A percentile compares a stretch with the other conserved stretches of the same genome.
Evolutionary conservation across 1,284 basidiomycete species (phyloP).

Genomic region (Golubevia pallescens): DNA sequence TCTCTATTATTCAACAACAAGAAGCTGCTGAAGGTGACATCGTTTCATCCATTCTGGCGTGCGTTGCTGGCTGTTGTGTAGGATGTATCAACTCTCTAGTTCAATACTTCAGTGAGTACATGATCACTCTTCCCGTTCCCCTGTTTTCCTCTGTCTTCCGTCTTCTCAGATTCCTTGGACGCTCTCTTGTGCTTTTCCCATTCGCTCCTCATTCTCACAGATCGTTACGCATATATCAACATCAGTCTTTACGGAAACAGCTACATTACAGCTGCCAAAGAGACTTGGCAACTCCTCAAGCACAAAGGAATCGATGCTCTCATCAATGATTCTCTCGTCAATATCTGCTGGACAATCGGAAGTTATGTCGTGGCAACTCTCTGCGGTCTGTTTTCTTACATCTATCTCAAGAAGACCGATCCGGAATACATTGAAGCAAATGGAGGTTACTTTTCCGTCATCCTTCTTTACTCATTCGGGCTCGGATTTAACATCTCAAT

Average conservation of each 20-base stretch:
- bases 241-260: conserved; percentile 88
- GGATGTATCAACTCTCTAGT: conserved; percentile 75
- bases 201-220: background rate
- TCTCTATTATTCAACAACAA: conserved; percentile 73
- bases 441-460: conserved; percentile 30
- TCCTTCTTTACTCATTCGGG: conserved; percentile 50
- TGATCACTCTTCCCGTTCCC: conserved; percentile 58
- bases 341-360: conserved; percentile 67
- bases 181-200: background rate
- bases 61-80: conserved; percentile 81
- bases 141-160: background rate
- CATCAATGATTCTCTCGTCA: conserved; percentile 82
- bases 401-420: conserved; percentile 71
- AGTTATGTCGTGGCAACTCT: conserved; percentile 75
- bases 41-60: conserved; percentile 76
- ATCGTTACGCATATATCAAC: conserved; percentile 71
- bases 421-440: conserved; percentile 47
- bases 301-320: conserved; percentile 84
- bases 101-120: conserved; percentile 80
- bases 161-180: conserved; percentile 7
- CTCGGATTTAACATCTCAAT: conserved; percentile 63
- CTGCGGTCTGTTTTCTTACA: conserved; percentile 78
- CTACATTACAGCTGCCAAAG: conserved; percentile 80
- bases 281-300: conserved; percentile 84
- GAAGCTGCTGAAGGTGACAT: conserved; percentile 78